phyloP scores from a whole-genome alignment of 2,329 filamentous ascomycete species.

The Drechslerella coelobrocha region DNA sequence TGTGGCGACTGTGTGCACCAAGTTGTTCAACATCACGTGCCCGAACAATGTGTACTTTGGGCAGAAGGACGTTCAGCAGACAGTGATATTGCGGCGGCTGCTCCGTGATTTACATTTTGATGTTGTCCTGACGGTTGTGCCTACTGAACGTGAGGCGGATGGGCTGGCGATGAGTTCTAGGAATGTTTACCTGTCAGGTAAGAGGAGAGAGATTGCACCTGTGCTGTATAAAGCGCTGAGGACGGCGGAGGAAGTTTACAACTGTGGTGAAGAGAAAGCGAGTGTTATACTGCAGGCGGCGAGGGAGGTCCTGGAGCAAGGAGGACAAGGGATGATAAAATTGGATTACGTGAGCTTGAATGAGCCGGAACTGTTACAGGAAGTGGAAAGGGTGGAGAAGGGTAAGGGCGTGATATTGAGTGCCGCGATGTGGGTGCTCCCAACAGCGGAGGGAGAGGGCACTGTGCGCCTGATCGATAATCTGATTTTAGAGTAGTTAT shows the following conservation, averaged over 20 bases:
- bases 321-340: conserved; percentile 74
- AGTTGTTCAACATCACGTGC: conserved; percentile 81
- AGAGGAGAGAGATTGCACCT: conserved; percentile 74
- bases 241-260: conserved; percentile 73
- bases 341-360: conserved; percentile 92
- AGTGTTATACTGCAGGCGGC: conserved; percentile 71
- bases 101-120: conserved; percentile 85
- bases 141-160: conserved; percentile 77
- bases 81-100: conserved; percentile 84
- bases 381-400: conserved; percentile 74
- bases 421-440: conserved; percentile 87
- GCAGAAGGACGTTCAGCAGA: conserved; percentile 97
- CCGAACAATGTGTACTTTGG: conserved; percentile 88
- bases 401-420: conserved; percentile 75
- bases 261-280: conserved; percentile 61
- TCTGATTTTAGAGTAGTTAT: conserved; percentile 68
- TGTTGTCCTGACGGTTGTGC: conserved; percentile 74
- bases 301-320: conserved; percentile 65
- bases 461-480: conserved; percentile 95
- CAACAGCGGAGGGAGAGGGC: conserved; percentile 78
- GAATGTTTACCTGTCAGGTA: conserved; percentile 86
- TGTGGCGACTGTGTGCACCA: conserved; percentile 95
- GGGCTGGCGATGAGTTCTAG: conserved; percentile 89
- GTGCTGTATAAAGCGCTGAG: conserved; percentile 74
- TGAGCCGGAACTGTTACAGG: conserved; percentile 81